These are phyloP conservation scores for Mortierella hygrophila DNA, from an alignment of 192 early-diverging fungal genomes.

Conservation along the genomic window DNA sequence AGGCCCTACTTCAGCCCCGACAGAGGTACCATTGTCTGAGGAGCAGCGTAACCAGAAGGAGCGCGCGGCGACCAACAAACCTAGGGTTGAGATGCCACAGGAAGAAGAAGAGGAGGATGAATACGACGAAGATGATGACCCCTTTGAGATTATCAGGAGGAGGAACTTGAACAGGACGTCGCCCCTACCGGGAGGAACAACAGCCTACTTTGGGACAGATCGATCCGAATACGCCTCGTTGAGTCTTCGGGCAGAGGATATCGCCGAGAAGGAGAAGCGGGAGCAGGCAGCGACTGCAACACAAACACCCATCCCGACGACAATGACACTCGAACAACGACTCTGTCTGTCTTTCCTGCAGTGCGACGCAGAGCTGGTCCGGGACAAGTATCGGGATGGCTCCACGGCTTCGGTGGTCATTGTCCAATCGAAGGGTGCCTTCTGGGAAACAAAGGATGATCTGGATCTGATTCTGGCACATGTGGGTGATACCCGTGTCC, in stretches of 20 bases:
- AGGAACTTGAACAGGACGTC: slow-evolving; percentile 30
- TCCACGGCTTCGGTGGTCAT: slow-evolving; percentile 78
- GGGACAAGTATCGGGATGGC: slow-evolving; percentile 62
- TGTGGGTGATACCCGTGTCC: slow-evolving; percentile 78
- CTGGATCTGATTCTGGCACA: slow-evolving; percentile 73
- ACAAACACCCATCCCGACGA: not conserved
- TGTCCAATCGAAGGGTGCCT: slow-evolving; percentile 74
- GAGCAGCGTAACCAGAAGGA: not conserved
- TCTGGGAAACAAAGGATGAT: slow-evolving; percentile 73
- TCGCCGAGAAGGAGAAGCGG: not conserved
- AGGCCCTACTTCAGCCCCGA: too few species aligned
- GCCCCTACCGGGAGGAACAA: slow-evolving; percentile 35
- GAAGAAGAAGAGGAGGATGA: slow-evolving; percentile 2
- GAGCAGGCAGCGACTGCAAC: not conserved
- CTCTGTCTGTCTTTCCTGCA: slow-evolving; percentile 74
- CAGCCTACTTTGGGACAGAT: slow-evolving; percentile 28
- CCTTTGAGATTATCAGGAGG: slow-evolving; percentile 14
- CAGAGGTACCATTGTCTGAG: not conserved
- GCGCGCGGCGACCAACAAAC: not conserved
- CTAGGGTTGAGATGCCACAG: not conserved
- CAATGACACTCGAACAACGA: slow-evolving; percentile 78
- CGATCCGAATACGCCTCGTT: slow-evolving; percentile 40
- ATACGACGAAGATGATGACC: slow-evolving; percentile 47
- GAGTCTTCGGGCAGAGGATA: slow-evolving; percentile 14
- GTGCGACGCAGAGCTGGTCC: slow-evolving; percentile 65